Percentiles rank a stretch among this genome's conserved stretches.
Conservation (phyloP, 345 rosid genomes). For the Salix arbutifolia region DNA sequence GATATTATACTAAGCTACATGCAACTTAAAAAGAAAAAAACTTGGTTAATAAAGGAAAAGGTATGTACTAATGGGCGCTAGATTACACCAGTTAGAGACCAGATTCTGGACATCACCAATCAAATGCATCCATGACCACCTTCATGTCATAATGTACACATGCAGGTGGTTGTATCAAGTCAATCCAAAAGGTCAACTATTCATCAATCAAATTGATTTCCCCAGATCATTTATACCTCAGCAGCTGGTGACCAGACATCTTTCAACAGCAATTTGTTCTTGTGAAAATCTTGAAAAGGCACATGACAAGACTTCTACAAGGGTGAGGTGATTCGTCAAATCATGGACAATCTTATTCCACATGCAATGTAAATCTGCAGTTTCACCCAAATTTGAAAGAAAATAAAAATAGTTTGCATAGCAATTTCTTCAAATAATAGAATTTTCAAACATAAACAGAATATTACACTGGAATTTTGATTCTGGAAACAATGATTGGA, state of each 20-base stretch:
- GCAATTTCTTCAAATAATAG: background rate
- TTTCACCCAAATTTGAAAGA: background rate
- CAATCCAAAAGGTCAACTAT: slow-evolving; percentile 10
- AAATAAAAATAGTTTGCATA: too few relatives aligned
- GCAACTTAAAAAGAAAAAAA: background rate
- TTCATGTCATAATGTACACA: slow-evolving; percentile 29
- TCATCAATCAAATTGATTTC: slow-evolving; percentile 23
- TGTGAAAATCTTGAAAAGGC: background rate
- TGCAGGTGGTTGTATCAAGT: slow-evolving; percentile 15
- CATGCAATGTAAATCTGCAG: background rate
- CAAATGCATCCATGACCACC: slow-evolving; percentile 33
- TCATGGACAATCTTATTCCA: background rate
- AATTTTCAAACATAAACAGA: background rate
- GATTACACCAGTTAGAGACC: slow-evolving; percentile 30
- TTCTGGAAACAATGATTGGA: background rate
- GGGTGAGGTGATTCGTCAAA: background rate
- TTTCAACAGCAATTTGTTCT: slow-evolving; percentile 25
- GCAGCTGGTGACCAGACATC: slow-evolving; percentile 23
- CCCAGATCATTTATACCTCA: slow-evolving; percentile 22
- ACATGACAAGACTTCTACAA: background rate
- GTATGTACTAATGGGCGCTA: slow-evolving; percentile 4
- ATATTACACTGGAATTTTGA: background rate
- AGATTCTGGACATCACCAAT: slow-evolving; percentile 22
- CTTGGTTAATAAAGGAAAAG: slow-evolving; percentile 3
- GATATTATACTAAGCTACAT: background rate